Conservation (phyloP, 257 asterid species). For the Ehretia macrophylla region DNA sequence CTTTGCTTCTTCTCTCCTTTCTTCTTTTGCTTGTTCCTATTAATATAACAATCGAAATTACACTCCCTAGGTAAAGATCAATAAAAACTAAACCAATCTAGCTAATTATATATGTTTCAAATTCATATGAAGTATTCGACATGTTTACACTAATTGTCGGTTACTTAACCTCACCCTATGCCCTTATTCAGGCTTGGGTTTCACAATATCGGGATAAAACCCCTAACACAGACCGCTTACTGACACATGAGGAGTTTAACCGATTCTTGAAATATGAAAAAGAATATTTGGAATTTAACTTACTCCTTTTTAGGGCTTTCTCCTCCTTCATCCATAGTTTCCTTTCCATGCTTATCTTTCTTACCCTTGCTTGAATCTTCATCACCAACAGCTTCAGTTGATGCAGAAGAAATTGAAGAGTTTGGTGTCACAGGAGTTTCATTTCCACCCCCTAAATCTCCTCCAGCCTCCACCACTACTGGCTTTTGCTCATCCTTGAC, state of each 20-base stretch:
- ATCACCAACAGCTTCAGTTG: conserved; percentile 47
- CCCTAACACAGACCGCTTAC: neutral
- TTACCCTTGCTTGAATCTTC: conserved; percentile 25
- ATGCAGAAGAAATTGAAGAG: conserved; percentile 50
- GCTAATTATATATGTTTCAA: neutral
- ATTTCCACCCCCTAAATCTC: conserved; percentile 12
- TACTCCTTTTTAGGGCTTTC: conserved; percentile 51
- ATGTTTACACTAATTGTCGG: no score
- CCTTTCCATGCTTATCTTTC: conserved; percentile 26
- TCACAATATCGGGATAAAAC: neutral
- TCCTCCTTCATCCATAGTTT: conserved; percentile 28
- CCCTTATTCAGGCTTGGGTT: no score
- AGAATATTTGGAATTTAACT: conserved; percentile 5
- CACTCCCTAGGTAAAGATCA: neutral
- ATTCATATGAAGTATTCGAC: neutral
- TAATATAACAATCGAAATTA: neutral
- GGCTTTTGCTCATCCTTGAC: conserved; percentile 27
- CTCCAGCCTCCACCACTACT: conserved; percentile 9
- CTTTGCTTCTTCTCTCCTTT: conserved; percentile 64
- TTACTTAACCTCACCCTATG: no score
- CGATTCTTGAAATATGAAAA: neutral
- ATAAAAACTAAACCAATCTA: neutral
- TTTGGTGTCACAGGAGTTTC: conserved; percentile 54
- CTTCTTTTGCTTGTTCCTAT: conserved; percentile 52
- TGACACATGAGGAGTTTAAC: no score